Evolutionary conservation across 2,329 filamentous ascomycete species (phyloP).

Genomic region (Tolypocladium inflatum): DNA sequence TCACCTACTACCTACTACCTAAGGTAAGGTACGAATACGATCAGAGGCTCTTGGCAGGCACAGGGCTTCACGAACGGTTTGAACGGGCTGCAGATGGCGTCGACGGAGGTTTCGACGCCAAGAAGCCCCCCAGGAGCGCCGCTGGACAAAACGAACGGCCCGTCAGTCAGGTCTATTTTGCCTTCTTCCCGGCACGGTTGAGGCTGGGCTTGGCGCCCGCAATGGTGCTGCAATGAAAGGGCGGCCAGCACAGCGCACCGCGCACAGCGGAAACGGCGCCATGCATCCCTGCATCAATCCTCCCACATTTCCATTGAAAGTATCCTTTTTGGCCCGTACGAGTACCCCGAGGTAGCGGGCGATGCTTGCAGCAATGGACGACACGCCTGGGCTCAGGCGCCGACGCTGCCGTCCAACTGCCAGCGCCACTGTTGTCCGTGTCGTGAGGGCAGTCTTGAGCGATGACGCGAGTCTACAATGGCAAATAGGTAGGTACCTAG

Average conservation of each 20-base stretch:
- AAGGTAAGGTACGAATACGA: background rate
- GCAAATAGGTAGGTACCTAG: too few relatives aligned
- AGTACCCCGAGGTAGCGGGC: background rate
- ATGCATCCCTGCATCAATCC: background rate
- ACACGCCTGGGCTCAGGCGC: background rate
- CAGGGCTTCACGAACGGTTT: background rate
- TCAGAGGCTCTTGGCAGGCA: background rate
- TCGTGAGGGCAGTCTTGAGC: background rate
- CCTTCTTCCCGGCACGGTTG: background rate
- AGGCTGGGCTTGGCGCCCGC: background rate
- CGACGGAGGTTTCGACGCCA: background rate
- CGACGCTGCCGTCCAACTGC: too few relatives aligned
- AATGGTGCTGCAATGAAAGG: background rate
- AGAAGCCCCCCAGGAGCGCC: background rate
- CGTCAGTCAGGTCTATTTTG: background rate
- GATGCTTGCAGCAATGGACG: background rate
- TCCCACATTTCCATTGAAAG: background rate
- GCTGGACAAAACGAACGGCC: background rate
- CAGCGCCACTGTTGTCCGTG: background rate
- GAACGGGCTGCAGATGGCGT: background rate
- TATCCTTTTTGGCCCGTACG: background rate
- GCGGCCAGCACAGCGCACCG: background rate
- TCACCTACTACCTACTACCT: background rate
- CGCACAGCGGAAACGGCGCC: background rate
- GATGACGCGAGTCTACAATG: background rate